Evolutionary conservation across 2,329 filamentous ascomycete species (phyloP).

Genomic region (Stagonosporopsis rhizophila): DNA sequence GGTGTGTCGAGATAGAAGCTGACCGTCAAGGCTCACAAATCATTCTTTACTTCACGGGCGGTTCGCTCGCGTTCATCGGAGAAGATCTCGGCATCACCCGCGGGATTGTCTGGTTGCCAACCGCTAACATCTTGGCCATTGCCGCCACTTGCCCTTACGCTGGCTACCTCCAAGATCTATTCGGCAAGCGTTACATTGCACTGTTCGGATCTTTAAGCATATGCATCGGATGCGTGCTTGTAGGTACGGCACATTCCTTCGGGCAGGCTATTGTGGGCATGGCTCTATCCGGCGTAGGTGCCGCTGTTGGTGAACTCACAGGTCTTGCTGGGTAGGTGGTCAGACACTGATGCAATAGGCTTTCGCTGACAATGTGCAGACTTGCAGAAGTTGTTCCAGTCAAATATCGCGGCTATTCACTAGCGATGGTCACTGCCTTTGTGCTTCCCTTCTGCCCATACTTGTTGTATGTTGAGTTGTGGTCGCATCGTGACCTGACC

Average conservation of each 20-base stretch:
- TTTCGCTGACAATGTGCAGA: constrained; percentile 21
- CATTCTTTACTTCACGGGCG: constrained; percentile 45
- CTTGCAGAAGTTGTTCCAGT: constrained; percentile 46
- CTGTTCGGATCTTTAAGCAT: constrained; percentile 42
- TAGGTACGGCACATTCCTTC: constrained; percentile 42
- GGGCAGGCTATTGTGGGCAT: constrained; percentile 45
- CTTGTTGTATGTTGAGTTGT: constrained; percentile 41
- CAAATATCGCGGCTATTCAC: constrained; percentile 43
- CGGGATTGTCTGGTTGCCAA: constrained; percentile 43
- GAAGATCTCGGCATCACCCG: constrained; percentile 33
- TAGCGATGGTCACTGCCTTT: constrained; percentile 44
- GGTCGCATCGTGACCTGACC: constrained; percentile 32
- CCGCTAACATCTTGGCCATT: constrained; percentile 46
- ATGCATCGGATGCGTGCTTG: constrained; percentile 39
- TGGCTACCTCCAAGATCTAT: constrained; percentile 47
- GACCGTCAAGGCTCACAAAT: constrained; percentile 39
- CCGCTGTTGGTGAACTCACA: constrained; percentile 45
- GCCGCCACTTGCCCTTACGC: constrained; percentile 45
- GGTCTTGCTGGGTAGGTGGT: constrained; percentile 43
- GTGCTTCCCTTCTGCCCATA: constrained; percentile 48
- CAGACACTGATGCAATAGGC: not conserved
- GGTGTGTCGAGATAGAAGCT: not conserved
- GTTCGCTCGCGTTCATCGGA: constrained; percentile 41
- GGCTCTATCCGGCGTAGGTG: constrained; percentile 44
- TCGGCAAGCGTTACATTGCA: constrained; percentile 47